Evolutionary conservation across 805 yeast genomes (phyloP).

Genomic region (Saturnispora hagleri): DNA sequence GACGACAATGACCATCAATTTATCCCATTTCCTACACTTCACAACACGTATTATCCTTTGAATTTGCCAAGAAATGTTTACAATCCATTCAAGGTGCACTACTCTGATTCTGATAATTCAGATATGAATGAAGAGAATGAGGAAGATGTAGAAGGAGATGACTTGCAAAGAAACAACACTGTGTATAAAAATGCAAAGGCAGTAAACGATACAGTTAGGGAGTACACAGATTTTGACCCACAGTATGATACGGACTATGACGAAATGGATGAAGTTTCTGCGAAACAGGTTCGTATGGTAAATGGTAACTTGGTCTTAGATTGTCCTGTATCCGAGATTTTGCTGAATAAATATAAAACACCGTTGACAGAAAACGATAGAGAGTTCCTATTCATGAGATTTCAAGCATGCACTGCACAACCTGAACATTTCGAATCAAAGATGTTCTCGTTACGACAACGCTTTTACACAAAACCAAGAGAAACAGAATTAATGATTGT

Average conservation of each 20-base stretch:
- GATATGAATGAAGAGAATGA: conserved; percentile 3
- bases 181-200: conserved; percentile 12
- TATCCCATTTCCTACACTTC: conserved; percentile 27
- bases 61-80: conserved; percentile 23
- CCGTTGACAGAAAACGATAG: conserved; percentile 35
- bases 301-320: conserved; percentile 79
- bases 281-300: conserved; percentile 42
- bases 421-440: conserved; percentile 57
- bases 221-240: conserved; percentile 9
- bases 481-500: conserved; percentile 80
- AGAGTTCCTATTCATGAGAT: conserved; percentile 82
- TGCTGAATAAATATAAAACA: conserved; percentile 43
- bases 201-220: conserved; percentile 11
- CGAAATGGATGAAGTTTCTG: conserved; percentile 15
- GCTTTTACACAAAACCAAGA: conserved; percentile 67
- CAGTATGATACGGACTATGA: neutral
- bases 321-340: conserved; percentile 74
- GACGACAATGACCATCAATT: conserved; percentile 21
- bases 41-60: conserved; percentile 27
- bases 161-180: conserved; percentile 9
- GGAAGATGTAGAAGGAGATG: neutral
- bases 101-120: conserved; percentile 8
- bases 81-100: conserved; percentile 24
- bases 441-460: conserved; percentile 76
- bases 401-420: conserved; percentile 90